Evolutionary conservation across 2,329 filamentous ascomycete species (phyloP).

Genomic region (Trichoderma sp.): DNA sequence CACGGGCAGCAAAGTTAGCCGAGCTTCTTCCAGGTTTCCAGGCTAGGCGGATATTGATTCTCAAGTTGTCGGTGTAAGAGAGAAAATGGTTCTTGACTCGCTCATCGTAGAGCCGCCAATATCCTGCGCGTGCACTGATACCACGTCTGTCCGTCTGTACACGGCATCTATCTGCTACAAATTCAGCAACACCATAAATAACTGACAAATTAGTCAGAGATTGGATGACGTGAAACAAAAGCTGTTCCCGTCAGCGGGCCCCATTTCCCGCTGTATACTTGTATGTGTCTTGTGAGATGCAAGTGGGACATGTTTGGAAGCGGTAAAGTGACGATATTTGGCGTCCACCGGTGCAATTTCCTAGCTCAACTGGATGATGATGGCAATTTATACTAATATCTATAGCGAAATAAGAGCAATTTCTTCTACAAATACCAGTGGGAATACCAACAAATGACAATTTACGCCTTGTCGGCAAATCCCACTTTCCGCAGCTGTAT

Average conservation of each 20-base stretch:
- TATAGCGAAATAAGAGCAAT: background rate
- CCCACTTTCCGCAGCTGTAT: background rate
- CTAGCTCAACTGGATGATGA: background rate
- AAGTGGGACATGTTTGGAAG: background rate
- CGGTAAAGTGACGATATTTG: background rate
- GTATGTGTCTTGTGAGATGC: background rate
- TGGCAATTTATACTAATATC: background rate
- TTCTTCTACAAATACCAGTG: background rate
- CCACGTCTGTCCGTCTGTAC: background rate
- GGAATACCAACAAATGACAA: background rate
- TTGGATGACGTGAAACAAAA: background rate
- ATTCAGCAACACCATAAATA: background rate
- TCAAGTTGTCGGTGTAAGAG: background rate
- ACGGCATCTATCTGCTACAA: background rate
- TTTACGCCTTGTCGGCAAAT: background rate
- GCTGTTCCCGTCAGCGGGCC: background rate
- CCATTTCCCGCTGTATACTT: background rate
- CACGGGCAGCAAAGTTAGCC: conserved; percentile 6
- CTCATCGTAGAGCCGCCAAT: background rate
- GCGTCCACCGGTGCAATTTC: background rate
- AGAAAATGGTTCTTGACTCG: background rate
- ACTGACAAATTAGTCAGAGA: background rate
- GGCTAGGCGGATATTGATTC: background rate
- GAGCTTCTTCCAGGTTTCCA: conserved; percentile 4
- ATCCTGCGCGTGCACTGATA: background rate